Percentiles rank a stretch among this genome's conserved stretches.
These are phyloP conservation scores for Vaucheria bursata DNA, from an alignment of 352 stramenopile species.

Conservation along the genomic window DNA sequence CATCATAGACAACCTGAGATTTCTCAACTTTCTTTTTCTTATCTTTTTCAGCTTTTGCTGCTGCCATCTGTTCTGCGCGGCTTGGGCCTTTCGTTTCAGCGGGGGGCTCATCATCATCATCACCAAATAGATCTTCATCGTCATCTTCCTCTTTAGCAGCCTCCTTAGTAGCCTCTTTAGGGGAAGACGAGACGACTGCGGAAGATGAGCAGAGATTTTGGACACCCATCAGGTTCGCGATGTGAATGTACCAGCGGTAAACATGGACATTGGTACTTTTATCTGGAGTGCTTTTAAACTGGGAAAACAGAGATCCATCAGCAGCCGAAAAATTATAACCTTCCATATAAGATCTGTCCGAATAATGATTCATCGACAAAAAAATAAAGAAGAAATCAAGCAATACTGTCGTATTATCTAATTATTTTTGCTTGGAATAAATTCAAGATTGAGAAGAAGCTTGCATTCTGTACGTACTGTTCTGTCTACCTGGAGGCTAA, in stretches of 20 bases:
- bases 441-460: not conserved
- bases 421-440: not conserved
- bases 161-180: constrained; percentile 6
- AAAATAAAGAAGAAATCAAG: not conserved
- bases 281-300: constrained; percentile 23
- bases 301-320: constrained; percentile 26
- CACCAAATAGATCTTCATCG: constrained; percentile 56
- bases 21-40: constrained; percentile 51
- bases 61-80: constrained; percentile 51
- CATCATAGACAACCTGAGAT: constrained; percentile 52
- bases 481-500: constrained; percentile 12
- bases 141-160: constrained; percentile 54
- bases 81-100: constrained; percentile 13
- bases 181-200: not conserved
- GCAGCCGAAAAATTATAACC: constrained; percentile 36
- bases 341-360: constrained; percentile 38
- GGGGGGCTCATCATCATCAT: constrained; percentile 54
- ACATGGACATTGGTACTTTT: constrained; percentile 38
- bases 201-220: constrained; percentile 1
- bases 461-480: not conserved
- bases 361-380: not conserved
- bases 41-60: constrained; percentile 53
- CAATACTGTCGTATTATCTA: not conserved
- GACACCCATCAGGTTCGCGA: constrained; percentile 36
- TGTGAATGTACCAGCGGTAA: constrained; percentile 48